Evolutionary conservation across 2,329 filamentous ascomycete genomes (phyloP).

Genomic region (Cladosporium oxysporum): DNA sequence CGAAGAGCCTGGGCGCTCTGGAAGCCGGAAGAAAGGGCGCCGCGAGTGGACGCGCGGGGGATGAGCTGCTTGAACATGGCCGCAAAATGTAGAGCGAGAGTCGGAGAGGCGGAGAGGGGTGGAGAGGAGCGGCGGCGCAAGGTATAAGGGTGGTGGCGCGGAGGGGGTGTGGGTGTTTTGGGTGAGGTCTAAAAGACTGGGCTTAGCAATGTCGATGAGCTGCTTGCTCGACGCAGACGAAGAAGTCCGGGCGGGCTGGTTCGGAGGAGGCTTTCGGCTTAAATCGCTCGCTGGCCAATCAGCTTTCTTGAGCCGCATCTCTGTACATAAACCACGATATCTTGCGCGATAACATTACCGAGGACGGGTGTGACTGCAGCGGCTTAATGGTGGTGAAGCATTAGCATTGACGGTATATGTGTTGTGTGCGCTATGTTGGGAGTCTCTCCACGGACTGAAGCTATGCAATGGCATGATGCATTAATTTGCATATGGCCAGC

Average conservation of each 20-base stretch:
- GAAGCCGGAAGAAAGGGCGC: conserved; percentile 28
- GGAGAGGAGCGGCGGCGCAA: conserved; percentile 18
- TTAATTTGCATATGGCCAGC: not conserved
- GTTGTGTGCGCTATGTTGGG: not conserved
- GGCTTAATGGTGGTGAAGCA: not conserved
- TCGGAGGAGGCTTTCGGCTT: conserved; percentile 6
- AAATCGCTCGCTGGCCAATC: not conserved
- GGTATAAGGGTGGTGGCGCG: conserved; percentile 2
- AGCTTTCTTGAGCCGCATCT: not conserved
- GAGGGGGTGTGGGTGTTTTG: conserved; percentile 9
- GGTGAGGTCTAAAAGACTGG: conserved; percentile 10
- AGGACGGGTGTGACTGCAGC: not conserved
- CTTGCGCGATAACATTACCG: not conserved
- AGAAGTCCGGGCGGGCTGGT: conserved; percentile 2
- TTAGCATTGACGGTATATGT: not conserved
- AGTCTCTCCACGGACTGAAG: not conserved
- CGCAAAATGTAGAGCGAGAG: conserved; percentile 11
- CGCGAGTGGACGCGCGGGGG: conserved; percentile 27
- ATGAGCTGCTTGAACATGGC: conserved; percentile 32
- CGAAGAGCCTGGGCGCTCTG: conserved; percentile 25
- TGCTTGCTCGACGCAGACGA: conserved; percentile 1
- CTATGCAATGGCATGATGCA: not conserved
- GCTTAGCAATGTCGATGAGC: conserved; percentile 9
- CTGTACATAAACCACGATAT: conserved; percentile 10
- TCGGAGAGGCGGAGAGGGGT: conserved; percentile 2